Evolutionary conservation across 768 basidiomycete species (phyloP).

Genomic region (Naganishia vishniacii): DNA sequence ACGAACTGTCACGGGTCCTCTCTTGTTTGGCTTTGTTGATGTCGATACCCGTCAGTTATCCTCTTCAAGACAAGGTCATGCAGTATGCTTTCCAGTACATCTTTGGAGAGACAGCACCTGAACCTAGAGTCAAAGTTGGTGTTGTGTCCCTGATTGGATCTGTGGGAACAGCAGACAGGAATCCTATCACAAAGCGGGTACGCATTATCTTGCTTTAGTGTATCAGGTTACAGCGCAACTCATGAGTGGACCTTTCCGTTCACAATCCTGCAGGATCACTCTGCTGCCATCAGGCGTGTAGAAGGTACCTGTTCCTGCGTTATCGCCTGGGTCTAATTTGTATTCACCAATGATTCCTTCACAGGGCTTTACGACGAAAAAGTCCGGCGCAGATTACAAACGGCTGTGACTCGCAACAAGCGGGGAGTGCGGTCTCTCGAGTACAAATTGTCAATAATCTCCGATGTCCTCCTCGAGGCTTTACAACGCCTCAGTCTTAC

Average conservation of each 20-base stretch:
- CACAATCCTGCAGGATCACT: constrained; percentile 15
- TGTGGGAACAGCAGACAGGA: constrained; percentile 24
- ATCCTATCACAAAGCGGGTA: constrained; percentile 14
- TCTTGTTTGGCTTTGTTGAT: constrained; percentile 26
- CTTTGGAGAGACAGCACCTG: background rate
- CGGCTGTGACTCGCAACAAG: constrained; percentile 24
- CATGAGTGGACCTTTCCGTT: no score
- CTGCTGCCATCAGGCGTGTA: constrained; percentile 25
- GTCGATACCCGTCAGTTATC: constrained; percentile 21
- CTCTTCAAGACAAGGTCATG: constrained; percentile 23
- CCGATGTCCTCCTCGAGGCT: constrained; percentile 15
- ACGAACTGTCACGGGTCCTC: background rate
- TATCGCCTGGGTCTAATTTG: no score
- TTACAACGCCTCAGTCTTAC: background rate
- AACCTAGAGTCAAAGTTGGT: constrained; percentile 6
- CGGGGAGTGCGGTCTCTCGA: constrained; percentile 17
- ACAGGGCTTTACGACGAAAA: constrained; percentile 24
- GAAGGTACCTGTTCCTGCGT: constrained; percentile 7
- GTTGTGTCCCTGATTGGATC: constrained; percentile 23
- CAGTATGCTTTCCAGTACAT: constrained; percentile 19
- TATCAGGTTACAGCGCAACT: no score
- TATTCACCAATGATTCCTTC: no score
- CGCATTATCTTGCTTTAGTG: no score
- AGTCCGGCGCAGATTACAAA: constrained; percentile 15
- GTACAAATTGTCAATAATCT: constrained; percentile 27